A percentile compares a stretch with the other conserved stretches of the same genome.
Evolutionary conservation across 2,329 filamentous ascomycete species (phyloP).

Genomic region (Coniochaeta sp.): DNA sequence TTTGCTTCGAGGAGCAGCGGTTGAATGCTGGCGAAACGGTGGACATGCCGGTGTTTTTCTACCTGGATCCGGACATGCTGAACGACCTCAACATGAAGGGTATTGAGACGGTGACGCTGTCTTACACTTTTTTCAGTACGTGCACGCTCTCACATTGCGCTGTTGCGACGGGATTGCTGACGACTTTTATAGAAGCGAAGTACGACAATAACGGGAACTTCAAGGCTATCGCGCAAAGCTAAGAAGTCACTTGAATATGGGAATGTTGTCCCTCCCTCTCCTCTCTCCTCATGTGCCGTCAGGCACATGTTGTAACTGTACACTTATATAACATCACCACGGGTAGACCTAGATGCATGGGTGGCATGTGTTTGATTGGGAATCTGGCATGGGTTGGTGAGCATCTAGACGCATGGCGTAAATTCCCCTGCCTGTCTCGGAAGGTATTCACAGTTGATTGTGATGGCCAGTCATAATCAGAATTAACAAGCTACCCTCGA

Average conservation of each 20-base stretch:
- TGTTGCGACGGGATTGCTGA: background rate
- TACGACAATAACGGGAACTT: conserved; percentile 77
- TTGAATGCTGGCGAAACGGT: conserved; percentile 93
- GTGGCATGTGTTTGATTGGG: background rate
- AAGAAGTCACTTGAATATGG: background rate
- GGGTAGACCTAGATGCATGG: background rate
- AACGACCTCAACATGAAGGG: conserved; percentile 89
- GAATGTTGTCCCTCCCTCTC: background rate
- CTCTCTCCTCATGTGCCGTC: background rate
- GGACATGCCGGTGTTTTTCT: conserved; percentile 99
- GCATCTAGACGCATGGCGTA: too few relatives aligned
- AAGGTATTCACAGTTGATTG: too few relatives aligned
- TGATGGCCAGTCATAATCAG: too few relatives aligned
- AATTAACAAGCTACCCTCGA: too few relatives aligned
- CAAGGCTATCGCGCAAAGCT: conserved; percentile 20
- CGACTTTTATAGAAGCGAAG: conserved; percentile 57
- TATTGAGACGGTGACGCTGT: conserved; percentile 91
- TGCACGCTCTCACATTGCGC: conserved; percentile 13
- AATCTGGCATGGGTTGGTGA: too few relatives aligned
- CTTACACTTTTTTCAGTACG: conserved; percentile 98
- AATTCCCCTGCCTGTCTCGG: too few relatives aligned
- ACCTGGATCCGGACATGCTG: conserved; percentile 91
- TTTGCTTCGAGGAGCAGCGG: conserved; percentile 96
- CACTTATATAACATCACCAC: background rate
- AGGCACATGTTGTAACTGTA: background rate